Evolutionary conservation across 2,329 filamentous ascomycete species (phyloP), one percentile per base, ranked within the genome.

Genomic region (Colletotrichum simmondsii): DNA sequence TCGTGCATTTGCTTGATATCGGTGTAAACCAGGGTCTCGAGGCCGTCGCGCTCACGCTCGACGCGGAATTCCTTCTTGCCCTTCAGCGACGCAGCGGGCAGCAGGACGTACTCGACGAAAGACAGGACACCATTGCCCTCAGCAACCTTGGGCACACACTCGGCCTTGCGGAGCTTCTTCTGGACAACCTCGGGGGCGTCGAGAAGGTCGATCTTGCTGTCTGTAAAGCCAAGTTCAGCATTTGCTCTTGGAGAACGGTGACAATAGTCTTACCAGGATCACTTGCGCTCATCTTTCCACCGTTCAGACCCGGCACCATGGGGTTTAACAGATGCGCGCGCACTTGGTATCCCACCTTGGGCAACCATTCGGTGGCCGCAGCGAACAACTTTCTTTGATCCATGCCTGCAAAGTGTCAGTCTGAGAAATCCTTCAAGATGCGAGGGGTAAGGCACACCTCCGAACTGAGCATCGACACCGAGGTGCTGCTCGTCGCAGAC

Each of bases 191-290:
- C 94, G 0, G 93, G 86, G 0, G 89, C 76, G 79, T 98, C 97
- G 22, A 98, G 89, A n/a, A 98, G 88, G 80, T 98, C 97, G 76
- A 98, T 97, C 85, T 98, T 98, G 79, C 91, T 94, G 82, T 95
- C 92, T 72, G 28, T n/a, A 19, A 77, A 85, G 83, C 77, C 49
- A 35, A n/a, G 32, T 58, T 74, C 46, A 73, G 70, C 12, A 26
- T 22, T 26, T 16, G 7, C n/a, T 42, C 2, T 35, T 4, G 16
- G 16, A 16, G n/a, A 22, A 2, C 22, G 19, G 28, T n/a, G 19
- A 8, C 37, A 12, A 28, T 1, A 14, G 19, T 42, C 76, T 69
- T 79, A 85, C 94, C 92, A 72, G 90, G 84, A 72, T 92, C 91
- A 78, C 91, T 93, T n/a, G 92, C 89, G 79, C 90, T 92, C 95